Evolutionary conservation across 352 stramenopile genomes (phyloP).

Genomic region (Globisporangium acanthophoron): DNA sequence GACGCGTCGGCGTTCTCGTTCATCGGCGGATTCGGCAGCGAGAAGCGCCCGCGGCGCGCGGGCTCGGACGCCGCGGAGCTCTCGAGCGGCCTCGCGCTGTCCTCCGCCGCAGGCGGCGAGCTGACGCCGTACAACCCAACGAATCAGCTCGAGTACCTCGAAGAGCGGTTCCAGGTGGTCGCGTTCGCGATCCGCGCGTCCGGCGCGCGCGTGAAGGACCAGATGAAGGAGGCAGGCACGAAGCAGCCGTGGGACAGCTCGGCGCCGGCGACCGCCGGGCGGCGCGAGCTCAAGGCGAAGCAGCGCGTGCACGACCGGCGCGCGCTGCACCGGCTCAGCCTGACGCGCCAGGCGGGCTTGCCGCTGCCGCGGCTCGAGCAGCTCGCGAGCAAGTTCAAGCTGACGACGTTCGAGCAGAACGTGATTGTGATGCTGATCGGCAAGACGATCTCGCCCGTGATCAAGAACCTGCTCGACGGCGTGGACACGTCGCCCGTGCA

Average conservation of each 20-base stretch:
- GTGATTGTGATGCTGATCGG: constrained; percentile 89
- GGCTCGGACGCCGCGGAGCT: constrained; percentile 4
- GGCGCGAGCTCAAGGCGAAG: constrained; percentile 84
- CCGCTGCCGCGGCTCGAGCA: constrained; percentile 71
- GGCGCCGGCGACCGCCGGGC: constrained; percentile 47
- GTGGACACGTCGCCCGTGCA: constrained; percentile 81
- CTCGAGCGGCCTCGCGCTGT: constrained; percentile 22
- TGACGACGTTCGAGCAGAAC: constrained; percentile 86
- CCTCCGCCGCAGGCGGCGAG: constrained; percentile 41
- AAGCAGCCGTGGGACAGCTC: constrained; percentile 79
- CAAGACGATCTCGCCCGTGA: constrained; percentile 86
- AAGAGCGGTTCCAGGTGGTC: constrained; percentile 87
- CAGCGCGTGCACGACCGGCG: constrained; percentile 72
- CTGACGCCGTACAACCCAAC: constrained; percentile 77
- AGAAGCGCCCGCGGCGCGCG: constrained; percentile 13
- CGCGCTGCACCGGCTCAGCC: constrained; percentile 49
- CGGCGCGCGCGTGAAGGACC: constrained; percentile 78
- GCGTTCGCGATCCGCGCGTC: constrained; percentile 82
- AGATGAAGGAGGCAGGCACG: constrained; percentile 86
- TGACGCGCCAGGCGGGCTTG: constrained; percentile 56
- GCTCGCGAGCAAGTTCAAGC: constrained; percentile 70
- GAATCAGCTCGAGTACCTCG: constrained; percentile 86
- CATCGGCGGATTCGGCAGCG: constrained; percentile 56
- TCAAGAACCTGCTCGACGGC: constrained; percentile 85
- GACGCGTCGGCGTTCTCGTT: constrained; percentile 61